Percentiles rank a stretch among this genome's conserved stretches.
Conservation (phyloP, 257 asterid species). For the Parsonsia alboflavescens region DNA sequence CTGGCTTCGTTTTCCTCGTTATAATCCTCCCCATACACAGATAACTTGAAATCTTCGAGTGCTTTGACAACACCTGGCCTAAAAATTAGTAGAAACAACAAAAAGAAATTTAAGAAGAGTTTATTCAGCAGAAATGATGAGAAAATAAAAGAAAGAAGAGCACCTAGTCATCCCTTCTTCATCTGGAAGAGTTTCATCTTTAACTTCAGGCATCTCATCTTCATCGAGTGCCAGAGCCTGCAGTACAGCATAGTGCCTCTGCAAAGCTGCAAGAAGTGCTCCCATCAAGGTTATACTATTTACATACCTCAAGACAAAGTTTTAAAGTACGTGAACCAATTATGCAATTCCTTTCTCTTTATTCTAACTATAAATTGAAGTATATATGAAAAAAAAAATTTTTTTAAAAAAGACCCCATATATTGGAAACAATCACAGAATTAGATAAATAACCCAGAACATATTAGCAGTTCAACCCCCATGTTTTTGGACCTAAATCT, state of each 20-base stretch:
- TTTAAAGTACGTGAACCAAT: neutral
- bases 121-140: neutral
- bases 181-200: slow-evolving; percentile 95
- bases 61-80: slow-evolving; percentile 89
- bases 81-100: neutral
- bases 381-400: no score
- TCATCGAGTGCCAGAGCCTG: slow-evolving; percentile 96
- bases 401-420: no score
- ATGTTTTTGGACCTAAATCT: neutral
- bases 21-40: slow-evolving; percentile 70
- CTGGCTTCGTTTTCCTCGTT: slow-evolving; percentile 47
- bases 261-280: slow-evolving; percentile 61
- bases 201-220: slow-evolving; percentile 89
- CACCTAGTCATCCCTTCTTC: slow-evolving; percentile 96
- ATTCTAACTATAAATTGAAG: no score
- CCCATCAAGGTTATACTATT: slow-evolving; percentile 9
- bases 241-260: slow-evolving; percentile 88
- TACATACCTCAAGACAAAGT: neutral
- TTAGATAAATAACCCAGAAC: neutral
- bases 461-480: neutral
- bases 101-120: neutral
- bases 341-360: neutral
- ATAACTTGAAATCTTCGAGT: slow-evolving; percentile 74
- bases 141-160: neutral
- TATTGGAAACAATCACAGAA: neutral